Evolutionary conservation across 1,284 basidiomycete species (phyloP).

Genomic region (Boletus semigastroideus): DNA sequence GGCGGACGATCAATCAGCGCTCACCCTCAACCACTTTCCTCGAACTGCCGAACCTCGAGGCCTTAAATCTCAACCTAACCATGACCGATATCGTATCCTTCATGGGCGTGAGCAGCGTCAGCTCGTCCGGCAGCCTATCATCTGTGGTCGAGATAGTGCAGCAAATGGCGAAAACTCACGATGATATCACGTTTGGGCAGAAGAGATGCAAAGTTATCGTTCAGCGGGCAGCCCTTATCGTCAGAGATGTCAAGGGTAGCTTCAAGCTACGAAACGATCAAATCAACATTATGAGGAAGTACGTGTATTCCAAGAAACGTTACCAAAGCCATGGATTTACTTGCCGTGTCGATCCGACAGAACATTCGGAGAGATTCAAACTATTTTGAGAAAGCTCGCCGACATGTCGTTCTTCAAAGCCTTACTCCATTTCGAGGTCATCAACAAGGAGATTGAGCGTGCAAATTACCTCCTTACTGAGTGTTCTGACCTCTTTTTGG

Average conservation of each 20-base stretch:
- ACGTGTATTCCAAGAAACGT: background rate
- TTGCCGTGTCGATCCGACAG: background rate
- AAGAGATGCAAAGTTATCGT: constrained; percentile 4
- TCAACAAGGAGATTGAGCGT: background rate
- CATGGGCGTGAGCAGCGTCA: background rate
- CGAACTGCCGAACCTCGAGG: too few relatives aligned
- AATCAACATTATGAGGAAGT: background rate
- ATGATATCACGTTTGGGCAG: background rate
- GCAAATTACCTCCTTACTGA: background rate
- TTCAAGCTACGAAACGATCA: background rate
- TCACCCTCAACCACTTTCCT: too few relatives aligned
- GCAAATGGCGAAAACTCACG: background rate
- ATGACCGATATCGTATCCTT: background rate
- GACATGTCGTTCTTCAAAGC: constrained; percentile 6
- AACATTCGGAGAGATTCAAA: background rate
- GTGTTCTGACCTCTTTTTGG: constrained; percentile 1
- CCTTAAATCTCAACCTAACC: background rate
- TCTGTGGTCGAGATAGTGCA: background rate
- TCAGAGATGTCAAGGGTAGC: background rate
- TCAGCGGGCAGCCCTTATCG: background rate
- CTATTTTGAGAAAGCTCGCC: background rate
- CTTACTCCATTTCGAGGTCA: background rate
- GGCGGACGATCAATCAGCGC: too few relatives aligned
- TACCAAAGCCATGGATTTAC: background rate
- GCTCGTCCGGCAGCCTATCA: background rate